These are phyloP conservation scores for Diaporthe sp. DNA, from an alignment of 2,329 filamentous ascomycete genomes.

Conservation along the genomic window DNA sequence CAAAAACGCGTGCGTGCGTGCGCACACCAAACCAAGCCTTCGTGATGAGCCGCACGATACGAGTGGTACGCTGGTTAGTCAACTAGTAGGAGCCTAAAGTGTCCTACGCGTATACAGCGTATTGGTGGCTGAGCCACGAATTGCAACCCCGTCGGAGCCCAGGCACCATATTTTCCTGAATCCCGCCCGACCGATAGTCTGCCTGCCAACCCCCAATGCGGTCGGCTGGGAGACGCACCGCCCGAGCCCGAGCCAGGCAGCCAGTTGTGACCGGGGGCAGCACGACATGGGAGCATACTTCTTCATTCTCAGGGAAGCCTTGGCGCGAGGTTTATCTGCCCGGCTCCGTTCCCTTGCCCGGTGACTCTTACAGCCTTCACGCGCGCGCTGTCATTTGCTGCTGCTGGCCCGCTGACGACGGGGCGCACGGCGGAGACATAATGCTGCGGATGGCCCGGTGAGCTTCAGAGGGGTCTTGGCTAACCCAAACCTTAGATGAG, in stretches of 20 bases:
- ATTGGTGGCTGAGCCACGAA: conserved; percentile 16
- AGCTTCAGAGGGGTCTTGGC: conserved; percentile 1
- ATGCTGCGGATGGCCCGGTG: not conserved
- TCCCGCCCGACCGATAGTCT: not conserved
- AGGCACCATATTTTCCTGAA: not conserved
- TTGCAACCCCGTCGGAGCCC: conserved; percentile 10
- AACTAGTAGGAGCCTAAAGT: not conserved
- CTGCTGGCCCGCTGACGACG: conserved; percentile 2
- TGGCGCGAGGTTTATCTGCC: not conserved
- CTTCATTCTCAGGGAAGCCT: not conserved
- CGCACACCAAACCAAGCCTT: not conserved
- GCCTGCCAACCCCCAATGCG: not conserved
- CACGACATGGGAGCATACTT: not conserved
- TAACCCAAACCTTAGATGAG: conserved; percentile 5
- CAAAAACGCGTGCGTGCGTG: not conserved
- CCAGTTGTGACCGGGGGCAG: not conserved
- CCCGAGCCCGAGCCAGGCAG: conserved; percentile 18
- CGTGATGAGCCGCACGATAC: not conserved
- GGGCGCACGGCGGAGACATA: not conserved
- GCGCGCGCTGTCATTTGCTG: not conserved
- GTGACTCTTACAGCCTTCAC: conserved; percentile 17
- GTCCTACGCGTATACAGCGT: not conserved
- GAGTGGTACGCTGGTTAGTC: not conserved
- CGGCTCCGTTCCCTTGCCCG: not conserved
- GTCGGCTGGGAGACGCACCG: conserved; percentile 3